phyloP scores from a whole-genome alignment of 2,329 filamentous ascomycete species.

The Diaporthe eres region DNA sequence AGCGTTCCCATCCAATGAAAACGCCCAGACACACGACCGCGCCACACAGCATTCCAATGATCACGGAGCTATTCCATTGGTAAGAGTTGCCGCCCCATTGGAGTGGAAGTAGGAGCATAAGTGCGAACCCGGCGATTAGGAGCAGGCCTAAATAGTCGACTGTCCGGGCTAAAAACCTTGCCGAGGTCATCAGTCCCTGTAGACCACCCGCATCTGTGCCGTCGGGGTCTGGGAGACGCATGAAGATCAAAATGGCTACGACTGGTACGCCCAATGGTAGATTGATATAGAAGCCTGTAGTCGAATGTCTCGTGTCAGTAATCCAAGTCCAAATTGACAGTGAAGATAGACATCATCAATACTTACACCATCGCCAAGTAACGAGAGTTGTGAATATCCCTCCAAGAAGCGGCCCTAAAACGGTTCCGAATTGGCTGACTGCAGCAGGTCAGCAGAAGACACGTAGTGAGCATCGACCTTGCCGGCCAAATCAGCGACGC shows the following conservation, averaged over 20 bases:
- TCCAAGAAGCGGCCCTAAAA: not conserved
- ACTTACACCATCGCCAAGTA: slow-evolving; percentile 14
- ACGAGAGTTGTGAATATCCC: not conserved
- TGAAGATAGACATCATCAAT: not conserved
- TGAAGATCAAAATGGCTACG: not conserved
- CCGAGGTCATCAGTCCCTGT: not conserved
- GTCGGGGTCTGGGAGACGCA: not conserved
- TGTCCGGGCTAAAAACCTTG: not conserved
- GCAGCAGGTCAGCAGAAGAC: not conserved
- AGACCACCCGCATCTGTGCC: not conserved
- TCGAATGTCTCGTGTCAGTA: not conserved
- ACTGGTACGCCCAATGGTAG: slow-evolving; percentile 8
- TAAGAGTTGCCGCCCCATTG: slow-evolving; percentile 21
- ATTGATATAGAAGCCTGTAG: slow-evolving; percentile 3
- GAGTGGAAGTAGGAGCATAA: slow-evolving; percentile 1
- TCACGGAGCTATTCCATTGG: not conserved
- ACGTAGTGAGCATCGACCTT: not conserved
- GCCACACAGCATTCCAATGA: slow-evolving; percentile 18
- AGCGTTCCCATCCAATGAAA: slow-evolving; percentile 13
- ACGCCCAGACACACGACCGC: not conserved
- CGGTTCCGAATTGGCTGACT: slow-evolving; percentile 12
- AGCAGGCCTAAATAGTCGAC: not conserved
- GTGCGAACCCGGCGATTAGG: not conserved
- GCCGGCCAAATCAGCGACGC: not conserved
- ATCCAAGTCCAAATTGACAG: too few species aligned